Evolutionary conservation across 805 yeast species (phyloP).

Genomic region (Wickerhamiella hasegawae): DNA sequence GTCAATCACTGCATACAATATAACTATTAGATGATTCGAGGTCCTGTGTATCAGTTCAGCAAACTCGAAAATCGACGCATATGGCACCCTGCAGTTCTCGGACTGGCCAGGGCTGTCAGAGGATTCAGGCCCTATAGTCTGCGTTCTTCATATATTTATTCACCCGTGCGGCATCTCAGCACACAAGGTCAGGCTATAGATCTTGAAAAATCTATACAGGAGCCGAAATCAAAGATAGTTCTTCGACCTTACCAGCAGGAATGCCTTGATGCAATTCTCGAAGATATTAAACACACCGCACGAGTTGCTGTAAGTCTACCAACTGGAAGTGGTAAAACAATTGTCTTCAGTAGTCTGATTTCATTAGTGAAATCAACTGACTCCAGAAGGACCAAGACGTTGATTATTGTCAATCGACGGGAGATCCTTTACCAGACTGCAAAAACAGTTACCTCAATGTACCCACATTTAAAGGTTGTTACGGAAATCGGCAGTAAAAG

Average conservation of each 20-base stretch:
- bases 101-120: too few relatives aligned
- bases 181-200: too few relatives aligned
- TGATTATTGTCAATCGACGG: conserved; percentile 66
- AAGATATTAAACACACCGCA: conserved; percentile 31
- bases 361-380: conserved; percentile 20
- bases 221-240: neutral
- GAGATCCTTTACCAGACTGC: conserved; percentile 67
- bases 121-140: too few relatives aligned
- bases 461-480: conserved; percentile 39
- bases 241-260: conserved; percentile 42
- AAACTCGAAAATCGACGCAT: too few relatives aligned
- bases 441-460: conserved; percentile 27
- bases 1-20: too few relatives aligned
- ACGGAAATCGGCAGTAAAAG: conserved; percentile 51
- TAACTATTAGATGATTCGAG: too few relatives aligned
- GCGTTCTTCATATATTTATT: too few relatives aligned
- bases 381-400: conserved; percentile 22
- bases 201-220: too few relatives aligned
- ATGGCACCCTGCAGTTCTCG: too few relatives aligned
- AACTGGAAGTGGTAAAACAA: conserved; percentile 92
- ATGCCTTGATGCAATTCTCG: conserved; percentile 42
- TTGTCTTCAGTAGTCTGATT: conserved; percentile 33
- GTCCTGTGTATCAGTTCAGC: too few relatives aligned
- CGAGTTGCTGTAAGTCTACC: conserved; percentile 75
- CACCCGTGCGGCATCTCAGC: too few relatives aligned